Evolutionary conservation across 2,329 filamentous ascomycete species (phyloP), one percentile per base, ranked within the genome.

Genomic region (Elsinoe ampelina): DNA sequence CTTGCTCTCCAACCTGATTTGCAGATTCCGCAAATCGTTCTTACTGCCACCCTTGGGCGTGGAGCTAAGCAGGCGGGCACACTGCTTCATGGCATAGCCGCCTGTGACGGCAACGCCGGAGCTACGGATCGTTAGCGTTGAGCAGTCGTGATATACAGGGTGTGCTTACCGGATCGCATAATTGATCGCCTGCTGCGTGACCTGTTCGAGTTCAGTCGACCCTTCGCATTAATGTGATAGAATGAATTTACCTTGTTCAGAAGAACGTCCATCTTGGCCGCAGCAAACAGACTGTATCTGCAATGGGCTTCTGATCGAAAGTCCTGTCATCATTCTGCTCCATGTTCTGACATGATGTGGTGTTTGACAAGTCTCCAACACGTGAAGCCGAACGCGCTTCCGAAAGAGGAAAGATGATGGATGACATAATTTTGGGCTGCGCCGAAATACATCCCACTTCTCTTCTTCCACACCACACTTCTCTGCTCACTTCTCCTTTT

Each of bases 71-170:
- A 96, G 74, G 41, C 86, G 82, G 1, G 85, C 83, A 58, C 87
- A 90, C 71, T 95, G 89, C 58, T 82, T 82, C 61, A 95, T 78
- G n/a, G 90, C 88, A 73, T 90, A 95, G 38, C 80, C 83, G 54
- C 89, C 89, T 1, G 91, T 95, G 62, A 95, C 80, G 50, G 87
- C 83, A 62, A 97, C 85, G 51, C 90, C 90, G 15, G 89, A 91
- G 51, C 77, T 80, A 22, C 3, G 17, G 5, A 13, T 35, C 34
- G 36, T 57, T 13, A 52, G 26, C 2, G 15, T 39, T 57, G 41
- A 12, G 38, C 12, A 17, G 2, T 15, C 6, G 12, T 22, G 3
- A 51, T n/a, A 13, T 4, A 32, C 2, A 17, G n/a, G 20, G 47
- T 11, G 30, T 5, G 6, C 57, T 20, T 57, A 75, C 71, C 87